Conservation (phyloP, 192 early-diverging fungal species). For the Anaeromyces robustus region DNA sequence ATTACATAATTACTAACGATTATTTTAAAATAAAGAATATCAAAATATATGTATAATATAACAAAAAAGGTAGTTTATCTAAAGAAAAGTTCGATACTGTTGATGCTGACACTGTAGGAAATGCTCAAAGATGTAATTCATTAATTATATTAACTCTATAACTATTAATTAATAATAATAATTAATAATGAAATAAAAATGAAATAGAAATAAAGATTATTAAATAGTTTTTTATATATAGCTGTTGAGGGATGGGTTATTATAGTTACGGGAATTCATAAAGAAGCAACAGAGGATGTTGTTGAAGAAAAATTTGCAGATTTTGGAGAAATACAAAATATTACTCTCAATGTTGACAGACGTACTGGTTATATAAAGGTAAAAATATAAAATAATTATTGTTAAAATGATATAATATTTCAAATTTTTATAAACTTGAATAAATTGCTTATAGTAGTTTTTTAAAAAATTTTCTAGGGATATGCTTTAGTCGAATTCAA, state of each 20-base stretch:
- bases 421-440: too few relatives aligned
- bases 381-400: too few relatives aligned
- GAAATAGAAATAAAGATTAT: too few relatives aligned
- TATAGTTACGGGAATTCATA: conserved; percentile 80
- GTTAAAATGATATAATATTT: too few relatives aligned
- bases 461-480: conserved; percentile 40
- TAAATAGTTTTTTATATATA: neutral
- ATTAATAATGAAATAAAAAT: too few relatives aligned
- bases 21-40: too few relatives aligned
- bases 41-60: too few relatives aligned
- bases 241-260: conserved; percentile 91
- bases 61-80: neutral
- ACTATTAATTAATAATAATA: too few relatives aligned
- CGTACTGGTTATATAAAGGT: conserved; percentile 90
- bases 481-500: conserved; percentile 86
- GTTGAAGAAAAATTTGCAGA: conserved; percentile 74
- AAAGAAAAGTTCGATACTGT: neutral
- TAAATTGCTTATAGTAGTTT: too few relatives aligned
- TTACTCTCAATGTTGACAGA: conserved; percentile 87
- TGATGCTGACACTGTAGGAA: neutral
- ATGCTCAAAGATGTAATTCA: neutral
- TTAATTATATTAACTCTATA: too few relatives aligned
- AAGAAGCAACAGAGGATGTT: conserved; percentile 87
- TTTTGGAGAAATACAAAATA: conserved; percentile 75
- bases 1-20: too few relatives aligned